A percentile compares a stretch with the other conserved stretches of the same genome.
These are phyloP conservation scores for Cercospora canescens DNA, from an alignment of 2,329 filamentous ascomycete species.

Conservation along the genomic window DNA sequence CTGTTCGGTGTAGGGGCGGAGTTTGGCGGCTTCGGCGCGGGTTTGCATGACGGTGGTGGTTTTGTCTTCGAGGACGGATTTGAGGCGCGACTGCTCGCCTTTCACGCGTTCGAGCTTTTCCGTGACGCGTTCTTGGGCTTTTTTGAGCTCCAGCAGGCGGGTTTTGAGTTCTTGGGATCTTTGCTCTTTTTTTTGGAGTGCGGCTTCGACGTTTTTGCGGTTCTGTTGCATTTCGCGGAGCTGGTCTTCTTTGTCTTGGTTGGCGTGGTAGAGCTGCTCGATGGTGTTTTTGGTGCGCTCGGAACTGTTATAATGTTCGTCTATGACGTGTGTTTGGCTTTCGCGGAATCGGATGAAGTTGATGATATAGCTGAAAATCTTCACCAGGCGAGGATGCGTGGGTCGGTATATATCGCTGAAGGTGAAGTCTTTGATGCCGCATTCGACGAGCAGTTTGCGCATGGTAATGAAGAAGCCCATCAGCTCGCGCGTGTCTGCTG, in stretches of 20 bases:
- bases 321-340: slow-evolving; percentile 84
- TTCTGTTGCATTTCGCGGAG: slow-evolving; percentile 80
- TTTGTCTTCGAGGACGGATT: slow-evolving; percentile 69
- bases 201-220: slow-evolving; percentile 74
- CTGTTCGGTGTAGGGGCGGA: slow-evolving; percentile 89
- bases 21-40: slow-evolving; percentile 82
- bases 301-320: slow-evolving; percentile 89
- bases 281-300: slow-evolving; percentile 85
- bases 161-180: slow-evolving; percentile 86
- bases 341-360: slow-evolving; percentile 98
- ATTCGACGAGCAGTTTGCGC: slow-evolving; percentile 75
- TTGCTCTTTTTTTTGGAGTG: slow-evolving; percentile 80
- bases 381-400: slow-evolving; percentile 84
- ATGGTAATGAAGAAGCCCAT: slow-evolving; percentile 94
- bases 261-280: slow-evolving; percentile 79
- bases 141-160: slow-evolving; percentile 74
- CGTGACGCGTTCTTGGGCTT: slow-evolving; percentile 79
- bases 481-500: slow-evolving; percentile 84
- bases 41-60: slow-evolving; percentile 68
- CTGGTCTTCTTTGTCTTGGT: slow-evolving; percentile 80
- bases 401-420: slow-evolving; percentile 91
- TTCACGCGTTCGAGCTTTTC: slow-evolving; percentile 82
- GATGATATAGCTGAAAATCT: slow-evolving; percentile 97
- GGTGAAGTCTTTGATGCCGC: slow-evolving; percentile 89
- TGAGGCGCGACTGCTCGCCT: slow-evolving; percentile 74